Base-by-base conservation (phyloP, 306 rosid genomes). In the Sechiopsis laciniata region DNA sequence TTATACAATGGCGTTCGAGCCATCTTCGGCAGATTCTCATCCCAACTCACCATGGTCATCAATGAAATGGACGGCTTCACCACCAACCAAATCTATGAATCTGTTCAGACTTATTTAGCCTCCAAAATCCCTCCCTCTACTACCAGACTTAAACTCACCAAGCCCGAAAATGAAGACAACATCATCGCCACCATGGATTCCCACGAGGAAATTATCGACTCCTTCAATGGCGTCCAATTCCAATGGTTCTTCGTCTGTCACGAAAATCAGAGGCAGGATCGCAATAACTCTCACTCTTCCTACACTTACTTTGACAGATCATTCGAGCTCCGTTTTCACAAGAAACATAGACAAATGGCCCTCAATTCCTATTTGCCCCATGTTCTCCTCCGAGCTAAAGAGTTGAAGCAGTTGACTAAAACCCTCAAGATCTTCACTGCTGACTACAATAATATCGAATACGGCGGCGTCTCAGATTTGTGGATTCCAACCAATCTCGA, bases 41-140 rank as follows among this genome's bases (percentile, higher is more conserved):
- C 80, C 16, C 79, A 80, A 20, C 75, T 83, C 75, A 91, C 91
- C 6, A 81, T 89, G 67, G 83, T 91, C 14, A 77, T 91, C 55
- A 87, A 86, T 35, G 96, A 89, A 76, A 84, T 82, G 75, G 87
- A 91, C 8, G 97, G 96, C 17, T 82, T 91, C 1, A 75, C 59
- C 7, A 64, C 17, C 78, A 91, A 91, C 84, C 75, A 82, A 65
- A 78, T 91, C 76, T 89, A 87, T 82, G 87, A 79, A 8, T 84
- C 96, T 0, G 96, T 88, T 0, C 88, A 84, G 45, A 56, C 70
- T 20, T 91, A 89, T 69, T 66, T 91, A n/a, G 84, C 85, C 13
- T 32, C 81, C n/a, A 85, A 58, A 63, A 57, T 84, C 77, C 80
- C 97, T 0, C 92, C 89, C 0, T 50, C 80, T 10, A 85, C 87